phyloP scores from a whole-genome alignment of 73 alveolate species.

The Blepharisma japonicum region DNA sequence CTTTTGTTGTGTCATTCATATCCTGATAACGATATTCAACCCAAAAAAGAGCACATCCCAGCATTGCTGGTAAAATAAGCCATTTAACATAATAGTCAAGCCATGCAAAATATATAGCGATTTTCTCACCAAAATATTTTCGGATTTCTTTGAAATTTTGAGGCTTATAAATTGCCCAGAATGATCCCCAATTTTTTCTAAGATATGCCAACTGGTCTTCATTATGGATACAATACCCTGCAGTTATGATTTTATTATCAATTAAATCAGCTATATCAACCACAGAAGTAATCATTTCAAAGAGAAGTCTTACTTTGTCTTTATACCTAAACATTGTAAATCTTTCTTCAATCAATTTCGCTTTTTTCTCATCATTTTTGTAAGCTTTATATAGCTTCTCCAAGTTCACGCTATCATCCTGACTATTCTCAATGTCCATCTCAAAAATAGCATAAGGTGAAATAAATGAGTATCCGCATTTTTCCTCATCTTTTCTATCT shows the following conservation, averaged over 20 bases:
- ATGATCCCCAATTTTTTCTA: constrained; percentile 27
- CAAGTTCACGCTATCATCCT: background rate
- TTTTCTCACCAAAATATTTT: constrained; percentile 28
- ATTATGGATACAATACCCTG: background rate
- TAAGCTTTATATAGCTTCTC: background rate
- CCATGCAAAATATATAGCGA: constrained; percentile 31
- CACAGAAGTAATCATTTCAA: constrained; percentile 15
- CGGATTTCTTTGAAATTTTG: constrained; percentile 25
- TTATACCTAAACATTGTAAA: background rate
- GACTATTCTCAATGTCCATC: background rate
- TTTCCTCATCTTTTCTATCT: background rate
- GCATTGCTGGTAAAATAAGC: constrained; percentile 28
- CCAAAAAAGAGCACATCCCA: constrained; percentile 28
- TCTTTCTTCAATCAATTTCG: background rate
- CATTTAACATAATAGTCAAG: constrained; percentile 25
- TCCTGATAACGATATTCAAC: background rate
- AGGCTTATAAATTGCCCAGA: background rate
- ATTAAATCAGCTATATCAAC: background rate
- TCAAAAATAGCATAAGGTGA: background rate
- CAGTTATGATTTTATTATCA: background rate
- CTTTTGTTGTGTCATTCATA: background rate
- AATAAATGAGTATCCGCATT: background rate
- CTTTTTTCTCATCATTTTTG: background rate
- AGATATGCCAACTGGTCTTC: background rate
- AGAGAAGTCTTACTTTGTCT: background rate